These are phyloP conservation scores for Fusarium chaquense DNA, from an alignment of 2,329 filamentous ascomycete genomes.

Conservation along the genomic window DNA sequence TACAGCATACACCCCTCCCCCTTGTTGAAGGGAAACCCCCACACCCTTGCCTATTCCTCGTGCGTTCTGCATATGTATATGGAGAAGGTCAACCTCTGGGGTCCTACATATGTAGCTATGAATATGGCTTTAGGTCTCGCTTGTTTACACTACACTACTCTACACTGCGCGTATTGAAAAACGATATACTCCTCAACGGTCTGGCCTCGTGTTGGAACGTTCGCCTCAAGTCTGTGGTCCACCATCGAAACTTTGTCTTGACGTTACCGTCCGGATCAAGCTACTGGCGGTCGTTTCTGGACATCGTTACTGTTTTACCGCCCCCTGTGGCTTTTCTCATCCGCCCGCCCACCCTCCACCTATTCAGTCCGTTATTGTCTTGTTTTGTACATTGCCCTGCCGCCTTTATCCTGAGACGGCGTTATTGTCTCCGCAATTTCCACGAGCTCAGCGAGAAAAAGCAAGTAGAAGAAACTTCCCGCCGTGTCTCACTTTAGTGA, in stretches of 20 bases:
- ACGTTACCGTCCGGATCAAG: slow-evolving; percentile 40
- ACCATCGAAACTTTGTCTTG: slow-evolving; percentile 37
- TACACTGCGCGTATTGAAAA: slow-evolving; percentile 32
- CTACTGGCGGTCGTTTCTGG: slow-evolving; percentile 37
- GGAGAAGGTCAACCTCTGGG: slow-evolving; percentile 41
- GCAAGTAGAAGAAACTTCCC: slow-evolving; percentile 41
- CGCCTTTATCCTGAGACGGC: slow-evolving; percentile 33
- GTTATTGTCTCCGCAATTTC: slow-evolving; percentile 42
- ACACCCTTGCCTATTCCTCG: slow-evolving; percentile 46
- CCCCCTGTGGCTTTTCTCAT: slow-evolving; percentile 37
- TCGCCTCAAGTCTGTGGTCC: slow-evolving; percentile 35
- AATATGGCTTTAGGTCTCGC: slow-evolving; percentile 42
- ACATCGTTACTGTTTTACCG: slow-evolving; percentile 28
- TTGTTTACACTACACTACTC: slow-evolving; percentile 33
- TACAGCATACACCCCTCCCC: slow-evolving; percentile 29
- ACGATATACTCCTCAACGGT: slow-evolving; percentile 43
- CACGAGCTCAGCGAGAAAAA: slow-evolving; percentile 45
- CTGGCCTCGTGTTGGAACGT: slow-evolving; percentile 46
- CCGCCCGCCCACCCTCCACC: slow-evolving; percentile 37
- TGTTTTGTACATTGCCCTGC: slow-evolving; percentile 34
- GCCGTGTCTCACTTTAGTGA: slow-evolving; percentile 43
- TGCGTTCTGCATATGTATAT: slow-evolving; percentile 46
- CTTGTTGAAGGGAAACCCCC: slow-evolving; percentile 29
- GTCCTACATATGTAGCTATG: slow-evolving; percentile 47
- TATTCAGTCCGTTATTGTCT: slow-evolving; percentile 37